phyloP scores from a whole-genome alignment of 768 basidiomycete species.

The Russula olivacea region DNA sequence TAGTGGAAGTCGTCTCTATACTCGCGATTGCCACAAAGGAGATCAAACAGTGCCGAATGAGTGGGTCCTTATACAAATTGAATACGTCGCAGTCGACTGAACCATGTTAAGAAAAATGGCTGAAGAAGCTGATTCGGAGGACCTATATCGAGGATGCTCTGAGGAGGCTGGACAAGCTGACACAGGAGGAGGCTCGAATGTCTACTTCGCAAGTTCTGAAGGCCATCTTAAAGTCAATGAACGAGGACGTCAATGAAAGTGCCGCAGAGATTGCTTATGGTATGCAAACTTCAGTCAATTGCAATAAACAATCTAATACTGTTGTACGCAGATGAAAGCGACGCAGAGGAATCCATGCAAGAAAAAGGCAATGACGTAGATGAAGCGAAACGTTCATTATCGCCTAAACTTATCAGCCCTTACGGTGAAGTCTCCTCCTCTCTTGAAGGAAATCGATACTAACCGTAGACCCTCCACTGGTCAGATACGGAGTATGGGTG shows the following conservation, averaged over 20 bases:
- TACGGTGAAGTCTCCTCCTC: neutral
- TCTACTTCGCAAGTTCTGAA: neutral
- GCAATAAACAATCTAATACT: too few relatives aligned
- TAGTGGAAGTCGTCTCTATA: neutral
- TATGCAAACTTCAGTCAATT: neutral
- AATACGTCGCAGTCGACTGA: neutral
- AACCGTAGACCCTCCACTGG: too few relatives aligned
- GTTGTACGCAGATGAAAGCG: neutral
- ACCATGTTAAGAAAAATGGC: neutral
- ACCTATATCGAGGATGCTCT: neutral
- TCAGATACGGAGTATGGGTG: too few relatives aligned
- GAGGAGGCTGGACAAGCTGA: neutral
- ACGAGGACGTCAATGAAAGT: neutral
- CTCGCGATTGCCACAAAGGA: neutral
- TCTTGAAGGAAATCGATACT: neutral
- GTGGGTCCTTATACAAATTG: neutral
- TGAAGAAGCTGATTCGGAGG: neutral
- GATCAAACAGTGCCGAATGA: neutral
- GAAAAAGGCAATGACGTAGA: neutral
- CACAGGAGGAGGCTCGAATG: neutral
- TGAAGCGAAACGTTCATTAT: neutral
- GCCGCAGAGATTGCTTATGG: neutral
- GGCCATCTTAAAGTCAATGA: neutral
- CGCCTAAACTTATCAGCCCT: too few relatives aligned
- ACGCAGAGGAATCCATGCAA: neutral